Conservation (phyloP, 2,329 filamentous ascomycete genomes). For the Alternaria ethzedia region DNA sequence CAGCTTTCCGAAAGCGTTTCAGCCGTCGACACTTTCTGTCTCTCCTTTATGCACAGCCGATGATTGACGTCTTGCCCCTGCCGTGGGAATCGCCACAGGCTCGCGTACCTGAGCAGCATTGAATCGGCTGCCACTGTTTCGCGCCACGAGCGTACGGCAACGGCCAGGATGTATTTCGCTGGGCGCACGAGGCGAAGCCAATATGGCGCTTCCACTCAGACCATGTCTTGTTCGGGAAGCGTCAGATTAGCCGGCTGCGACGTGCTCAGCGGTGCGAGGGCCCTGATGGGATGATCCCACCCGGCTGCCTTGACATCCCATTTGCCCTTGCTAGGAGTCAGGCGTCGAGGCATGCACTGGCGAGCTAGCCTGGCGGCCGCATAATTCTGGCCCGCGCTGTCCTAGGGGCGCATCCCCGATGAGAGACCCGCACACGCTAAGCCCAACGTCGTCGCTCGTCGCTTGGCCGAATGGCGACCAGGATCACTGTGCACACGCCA, state of each 20-base stretch:
- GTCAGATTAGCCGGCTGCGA: slow-evolving; percentile 43
- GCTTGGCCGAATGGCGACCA: slow-evolving; percentile 36
- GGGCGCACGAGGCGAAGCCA: slow-evolving; percentile 37
- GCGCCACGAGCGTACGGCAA: slow-evolving; percentile 42
- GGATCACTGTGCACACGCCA: slow-evolving; percentile 35
- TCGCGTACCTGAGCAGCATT: slow-evolving; percentile 42
- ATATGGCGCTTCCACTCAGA: slow-evolving; percentile 36
- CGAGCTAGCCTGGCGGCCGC: slow-evolving; percentile 35
- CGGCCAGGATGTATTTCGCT: slow-evolving; percentile 25
- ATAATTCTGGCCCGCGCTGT: slow-evolving; percentile 36
- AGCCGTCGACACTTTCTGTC: slow-evolving; percentile 33
- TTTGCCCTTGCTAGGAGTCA: slow-evolving; percentile 43
- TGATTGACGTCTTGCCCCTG: slow-evolving; percentile 33
- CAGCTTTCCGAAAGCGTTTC: slow-evolving; percentile 45
- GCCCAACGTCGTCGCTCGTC: slow-evolving; percentile 39
- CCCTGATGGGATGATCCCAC: slow-evolving; percentile 30
- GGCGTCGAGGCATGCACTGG: slow-evolving; percentile 30
- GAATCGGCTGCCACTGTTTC: slow-evolving; percentile 17
- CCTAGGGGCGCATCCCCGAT: slow-evolving; percentile 38
- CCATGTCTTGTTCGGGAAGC: slow-evolving; percentile 31
- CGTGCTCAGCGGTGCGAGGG: slow-evolving; percentile 29
- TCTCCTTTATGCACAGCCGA: slow-evolving; percentile 45
- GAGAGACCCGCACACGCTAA: slow-evolving; percentile 41
- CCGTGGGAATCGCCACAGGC: slow-evolving; percentile 32
- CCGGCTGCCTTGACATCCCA: slow-evolving; percentile 39